Evolutionary conservation across 345 rosid species (phyloP), one percentile per base, ranked within the genome.

Genomic region (Camelina hispida): DNA sequence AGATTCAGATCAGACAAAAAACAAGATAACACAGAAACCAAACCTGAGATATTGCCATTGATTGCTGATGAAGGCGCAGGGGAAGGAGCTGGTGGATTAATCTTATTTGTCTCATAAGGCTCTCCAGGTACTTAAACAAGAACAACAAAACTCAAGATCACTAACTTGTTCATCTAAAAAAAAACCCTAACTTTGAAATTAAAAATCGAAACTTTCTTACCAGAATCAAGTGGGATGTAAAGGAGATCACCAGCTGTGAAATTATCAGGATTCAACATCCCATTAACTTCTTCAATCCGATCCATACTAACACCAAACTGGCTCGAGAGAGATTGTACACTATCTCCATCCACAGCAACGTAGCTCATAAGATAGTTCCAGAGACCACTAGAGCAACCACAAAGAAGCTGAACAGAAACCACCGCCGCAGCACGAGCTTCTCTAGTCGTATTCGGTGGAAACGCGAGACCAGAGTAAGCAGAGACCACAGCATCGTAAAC

Each of bases 311-410:
- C 89, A 50, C 98, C 97, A 69, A 94, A 94, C 77, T 92, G 66
- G 60, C 98, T 94, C 6, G 98, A 85, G 73, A 94, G 77, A 7
- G 97, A 89, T 62, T 87, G 91, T 75, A 94, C 84, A 58, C 90
- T 84, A 60, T 94, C 98, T 54, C 90, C 95, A 54, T 83, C 92
- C 74, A 51, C 81, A 54, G 91, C 58, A 70, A 94, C 90, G 75
- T 94, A 94, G 71, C 97, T 94, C 98, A 91, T 80, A 76, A 94
- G 85, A 69, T 94, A 94, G 82, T 91, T 94, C 98, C 97, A 94
- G 71, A 89, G 54, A 73, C 96, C 94, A 82, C 91, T 94, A 2
- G 98, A 94, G 72, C 98, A 94, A 28, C 97, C 96, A 76, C 98
- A 94, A 34, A 88, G 87, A 81, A 94, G 78, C 85, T 94, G 82